phyloP scores from a whole-genome alignment of 805 yeast genomes.

The Saturnispora besseyi region DNA sequence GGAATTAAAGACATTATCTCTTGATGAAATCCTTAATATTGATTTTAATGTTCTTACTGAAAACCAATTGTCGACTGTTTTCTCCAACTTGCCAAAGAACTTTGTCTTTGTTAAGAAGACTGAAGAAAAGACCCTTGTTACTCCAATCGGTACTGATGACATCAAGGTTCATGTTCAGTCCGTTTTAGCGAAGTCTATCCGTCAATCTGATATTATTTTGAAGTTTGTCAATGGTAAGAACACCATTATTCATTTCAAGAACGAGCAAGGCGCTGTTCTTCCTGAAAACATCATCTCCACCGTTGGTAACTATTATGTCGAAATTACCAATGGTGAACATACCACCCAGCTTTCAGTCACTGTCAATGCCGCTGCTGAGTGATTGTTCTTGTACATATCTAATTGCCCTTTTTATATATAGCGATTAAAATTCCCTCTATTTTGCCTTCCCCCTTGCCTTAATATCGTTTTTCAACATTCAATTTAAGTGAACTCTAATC shows the following conservation, averaged over 20 bases:
- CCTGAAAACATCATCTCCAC: slow-evolving; percentile 11
- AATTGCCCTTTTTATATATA: background rate
- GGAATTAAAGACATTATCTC: slow-evolving; percentile 14
- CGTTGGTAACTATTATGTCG: slow-evolving; percentile 19
- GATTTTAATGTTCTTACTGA: slow-evolving; percentile 18
- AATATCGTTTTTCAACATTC: background rate
- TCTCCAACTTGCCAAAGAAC: slow-evolving; percentile 22
- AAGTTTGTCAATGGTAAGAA: slow-evolving; percentile 18
- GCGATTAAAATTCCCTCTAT: background rate
- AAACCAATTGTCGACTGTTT: slow-evolving; percentile 16
- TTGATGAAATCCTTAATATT: slow-evolving; percentile 23
- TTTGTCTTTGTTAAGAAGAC: slow-evolving; percentile 22
- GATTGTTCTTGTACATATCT: background rate
- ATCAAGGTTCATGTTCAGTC: slow-evolving; percentile 9
- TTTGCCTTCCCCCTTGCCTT: background rate
- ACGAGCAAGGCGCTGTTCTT: slow-evolving; percentile 12
- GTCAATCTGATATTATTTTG: slow-evolving; percentile 12
- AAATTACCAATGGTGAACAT: slow-evolving; percentile 16
- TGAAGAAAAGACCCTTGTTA: slow-evolving; percentile 12
- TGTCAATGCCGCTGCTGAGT: slow-evolving; percentile 17
- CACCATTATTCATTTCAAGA: slow-evolving; percentile 14
- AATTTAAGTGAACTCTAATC: background rate
- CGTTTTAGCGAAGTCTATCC: slow-evolving; percentile 7
- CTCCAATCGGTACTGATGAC: slow-evolving; percentile 9
- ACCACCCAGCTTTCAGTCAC: slow-evolving; percentile 14